Evolutionary conservation across 2,329 filamentous ascomycete species (phyloP), one percentile per base, ranked within the genome.

Genomic region (Blastomyces percursus): DNA sequence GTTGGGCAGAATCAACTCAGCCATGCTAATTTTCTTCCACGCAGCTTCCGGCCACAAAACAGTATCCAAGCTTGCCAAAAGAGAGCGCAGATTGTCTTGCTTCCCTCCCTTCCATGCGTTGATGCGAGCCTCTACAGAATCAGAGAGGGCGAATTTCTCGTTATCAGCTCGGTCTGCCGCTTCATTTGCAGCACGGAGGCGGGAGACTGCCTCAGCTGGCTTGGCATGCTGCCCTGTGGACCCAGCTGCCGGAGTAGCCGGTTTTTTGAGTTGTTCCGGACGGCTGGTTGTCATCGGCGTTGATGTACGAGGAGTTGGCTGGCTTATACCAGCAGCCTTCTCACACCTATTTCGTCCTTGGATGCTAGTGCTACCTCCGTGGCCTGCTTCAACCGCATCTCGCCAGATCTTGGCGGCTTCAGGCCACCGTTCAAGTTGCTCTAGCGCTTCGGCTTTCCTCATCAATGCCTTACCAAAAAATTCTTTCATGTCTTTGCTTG

Each of bases 11-110:
- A 99, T 88, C 68, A 99, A 76, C 78, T 99, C 94, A 67, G 92
- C 88, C 85, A 99, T 85, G 40, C 91, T 91, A 62, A 97, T 87
- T 79, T 95, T 96, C 80, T 96, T 96, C 94, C 94, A 99, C 3
- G 91, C 91, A 66, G 91, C 90, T 51, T 87, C 87, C 66, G 90
- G 86, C 94, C 94, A 99, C 35, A 99, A 81, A 35, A 99, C 91
- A 48, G 82, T 84, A 71, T 99, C 93, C 69, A 99, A 75, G 70
- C 91, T 96, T 2, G 88, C 89, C 46, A 99, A 77, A 59, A 99
- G 78, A 0, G 93, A 94, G 7, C 94, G 86, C 56, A 99, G 75
- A 73, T 99, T 99, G 66, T 96, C 93, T 62, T 90, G 82, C 77
- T 97, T 97, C 2, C 92, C 92, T 61, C 90, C 89, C 64, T 90